phyloP scores from a whole-genome alignment of 345 rosid genomes.

The Dipteronia dyeriana region DNA sequence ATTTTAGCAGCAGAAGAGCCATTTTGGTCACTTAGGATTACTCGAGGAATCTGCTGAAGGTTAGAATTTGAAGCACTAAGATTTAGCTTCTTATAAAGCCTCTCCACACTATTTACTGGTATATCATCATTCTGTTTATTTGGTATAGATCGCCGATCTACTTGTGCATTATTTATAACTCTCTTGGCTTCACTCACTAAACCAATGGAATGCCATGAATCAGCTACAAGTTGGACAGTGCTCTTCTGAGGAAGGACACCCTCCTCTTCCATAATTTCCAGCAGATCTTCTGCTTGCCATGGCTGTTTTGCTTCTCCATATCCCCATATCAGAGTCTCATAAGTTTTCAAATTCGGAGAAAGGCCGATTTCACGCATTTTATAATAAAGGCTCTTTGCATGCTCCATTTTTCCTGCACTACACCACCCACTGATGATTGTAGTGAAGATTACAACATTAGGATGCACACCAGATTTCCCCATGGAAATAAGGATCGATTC shows the following conservation, averaged over 20 bases:
- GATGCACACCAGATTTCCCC: slow-evolving; percentile 50
- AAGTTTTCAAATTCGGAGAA: slow-evolving; percentile 73
- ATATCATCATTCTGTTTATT: slow-evolving; percentile 27
- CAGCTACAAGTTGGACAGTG: slow-evolving; percentile 71
- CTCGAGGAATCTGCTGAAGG: slow-evolving; percentile 34
- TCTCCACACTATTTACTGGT: slow-evolving; percentile 34
- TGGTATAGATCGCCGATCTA: slow-evolving; percentile 24
- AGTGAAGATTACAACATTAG: slow-evolving; percentile 87
- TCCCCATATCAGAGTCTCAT: slow-evolving; percentile 90
- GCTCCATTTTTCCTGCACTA: slow-evolving; percentile 71
- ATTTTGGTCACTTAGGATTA: slow-evolving; percentile 24
- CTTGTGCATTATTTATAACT: slow-evolving; percentile 27
- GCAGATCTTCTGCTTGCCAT: slow-evolving; percentile 74
- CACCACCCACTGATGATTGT: slow-evolving; percentile 88
- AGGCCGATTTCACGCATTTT: slow-evolving; percentile 60
- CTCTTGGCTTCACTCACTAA: slow-evolving; percentile 56
- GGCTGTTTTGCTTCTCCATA: slow-evolving; percentile 86
- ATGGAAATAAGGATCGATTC: slow-evolving; percentile 64
- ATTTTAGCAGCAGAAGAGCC: slow-evolving; percentile 31
- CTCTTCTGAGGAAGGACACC: slow-evolving; percentile 55
- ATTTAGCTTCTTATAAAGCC: slow-evolving; percentile 29
- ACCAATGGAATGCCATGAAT: slow-evolving; percentile 82
- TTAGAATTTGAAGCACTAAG: slow-evolving; percentile 31
- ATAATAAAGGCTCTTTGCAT: slow-evolving; percentile 53
- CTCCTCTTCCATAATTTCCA: slow-evolving; percentile 62